Evolutionary conservation across 2,329 filamentous ascomycete species (phyloP), one percentile per base, ranked within the genome.

Genomic region (Dendryphion nanum): DNA sequence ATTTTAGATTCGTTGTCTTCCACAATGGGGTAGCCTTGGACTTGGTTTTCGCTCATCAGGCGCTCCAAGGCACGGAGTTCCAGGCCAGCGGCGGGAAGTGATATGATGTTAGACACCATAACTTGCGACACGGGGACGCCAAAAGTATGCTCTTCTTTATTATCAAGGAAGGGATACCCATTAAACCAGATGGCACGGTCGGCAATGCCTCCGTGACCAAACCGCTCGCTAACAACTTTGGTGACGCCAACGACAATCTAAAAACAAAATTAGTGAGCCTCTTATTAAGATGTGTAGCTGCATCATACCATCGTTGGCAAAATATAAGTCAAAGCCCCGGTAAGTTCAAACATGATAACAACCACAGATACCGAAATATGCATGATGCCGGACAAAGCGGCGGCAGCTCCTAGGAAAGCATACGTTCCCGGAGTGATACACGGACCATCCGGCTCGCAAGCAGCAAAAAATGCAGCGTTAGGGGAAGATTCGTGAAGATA

Each of bases 171-270:
- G 0, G 93, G 93, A 57, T 96, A 95, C 1, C 93, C 93, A 53
- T 89, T 97, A 70, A 96, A 95, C 85, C 89, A 95, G 54, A 98
- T 98, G 88, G 96, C 95, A 45, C 89, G 85, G 64, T 98, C 93
- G 16, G 93, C 93, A 41, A 98, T 97, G 32, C 93, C 93, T 19
- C 91, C 93, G 61, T 91, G 94, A n/a, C 89, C 89, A 58, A 95
- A 93, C 10, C 89, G 76, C 50, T 95, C 89, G 45, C 86, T 83
- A 32, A 98, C 87, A 12, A 87, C 87, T 72, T 98, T 98, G 26
- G 91, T 97, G 20, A 96, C 86, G 33, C 93, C 93, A 2, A 97
- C 93, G 1, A 97, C 93, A 53, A 98, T 96, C 75, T 78, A 38
- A 4, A 19, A 7, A 12, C 16, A 15, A 21, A n/a, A 28, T 37